Evolutionary conservation across 345 rosid species (phyloP).

Genomic region (Mallotus nudiflorus): DNA sequence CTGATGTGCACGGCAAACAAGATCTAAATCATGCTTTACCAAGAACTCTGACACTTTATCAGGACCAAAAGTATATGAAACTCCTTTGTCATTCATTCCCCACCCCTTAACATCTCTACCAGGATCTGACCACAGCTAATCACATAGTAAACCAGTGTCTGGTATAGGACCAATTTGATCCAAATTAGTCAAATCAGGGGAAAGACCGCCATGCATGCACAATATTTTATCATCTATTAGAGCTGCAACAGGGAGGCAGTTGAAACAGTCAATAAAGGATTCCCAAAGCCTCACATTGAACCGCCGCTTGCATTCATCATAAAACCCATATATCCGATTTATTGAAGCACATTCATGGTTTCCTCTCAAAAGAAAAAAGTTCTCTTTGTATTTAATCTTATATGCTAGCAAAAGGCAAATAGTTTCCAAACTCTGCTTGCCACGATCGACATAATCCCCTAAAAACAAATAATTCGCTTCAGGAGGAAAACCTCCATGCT

Average conservation of each 20-base stretch:
- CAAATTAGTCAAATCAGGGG: constrained; percentile 75
- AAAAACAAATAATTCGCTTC: constrained; percentile 79
- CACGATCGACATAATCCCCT: constrained; percentile 95
- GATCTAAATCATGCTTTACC: constrained; percentile 74
- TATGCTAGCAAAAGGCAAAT: constrained; percentile 90
- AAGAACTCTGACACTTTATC: constrained; percentile 83
- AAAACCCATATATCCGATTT: constrained; percentile 89
- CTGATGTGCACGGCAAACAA: constrained; percentile 98
- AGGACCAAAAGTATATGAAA: constrained; percentile 85
- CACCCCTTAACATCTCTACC: constrained; percentile 84
- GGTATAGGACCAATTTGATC: constrained; percentile 79
- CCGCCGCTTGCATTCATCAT: constrained; percentile 91
- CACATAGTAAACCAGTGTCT: constrained; percentile 81
- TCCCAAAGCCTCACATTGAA: constrained; percentile 95
- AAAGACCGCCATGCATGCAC: constrained; percentile 98
- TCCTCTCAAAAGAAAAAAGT: constrained; percentile 88
- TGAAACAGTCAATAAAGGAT: constrained; percentile 83
- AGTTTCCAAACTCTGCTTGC: constrained; percentile 95
- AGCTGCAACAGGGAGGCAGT: constrained; percentile 92
- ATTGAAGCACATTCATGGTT: constrained; percentile 95
- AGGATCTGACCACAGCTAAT: constrained; percentile 98
- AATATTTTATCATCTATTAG: constrained; percentile 84
- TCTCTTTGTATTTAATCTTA: constrained; percentile 88
- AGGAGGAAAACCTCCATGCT: constrained; percentile 95
- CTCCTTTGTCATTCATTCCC: constrained; percentile 98